Evolutionary conservation across 1,139 yeast genomes (phyloP).

Genomic region (Suhomyces taliae): DNA sequence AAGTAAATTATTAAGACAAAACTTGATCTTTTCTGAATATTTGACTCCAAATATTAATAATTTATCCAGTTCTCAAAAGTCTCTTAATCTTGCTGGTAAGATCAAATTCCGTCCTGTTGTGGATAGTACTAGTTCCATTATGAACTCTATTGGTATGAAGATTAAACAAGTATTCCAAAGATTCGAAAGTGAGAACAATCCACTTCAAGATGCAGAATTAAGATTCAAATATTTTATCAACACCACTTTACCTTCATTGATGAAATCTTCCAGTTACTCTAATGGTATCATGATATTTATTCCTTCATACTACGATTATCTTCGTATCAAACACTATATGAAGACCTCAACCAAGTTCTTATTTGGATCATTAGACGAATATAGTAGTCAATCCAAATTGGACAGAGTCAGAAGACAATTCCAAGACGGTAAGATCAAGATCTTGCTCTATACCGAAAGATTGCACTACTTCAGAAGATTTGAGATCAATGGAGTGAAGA

Average conservation of each 20-base stretch:
- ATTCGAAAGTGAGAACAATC: constrained; percentile 53
- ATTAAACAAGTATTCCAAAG: constrained; percentile 75
- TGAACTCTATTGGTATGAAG: constrained; percentile 54
- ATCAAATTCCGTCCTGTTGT: constrained; percentile 50
- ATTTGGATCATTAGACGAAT: constrained; percentile 78
- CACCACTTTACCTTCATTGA: constrained; percentile 66
- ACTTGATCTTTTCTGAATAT: constrained; percentile 70
- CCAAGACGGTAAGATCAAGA: constrained; percentile 61
- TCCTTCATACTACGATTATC: constrained; percentile 85
- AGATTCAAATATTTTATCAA: constrained; percentile 80
- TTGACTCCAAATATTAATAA: constrained; percentile 80
- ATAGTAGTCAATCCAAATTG: constrained; percentile 67
- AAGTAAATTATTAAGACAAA: constrained; percentile 73
- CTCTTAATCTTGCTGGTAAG: constrained; percentile 67
- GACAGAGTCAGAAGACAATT: constrained; percentile 73
- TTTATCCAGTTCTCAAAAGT: constrained; percentile 54
- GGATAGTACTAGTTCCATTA: constrained; percentile 40
- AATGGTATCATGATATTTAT: constrained; percentile 79
- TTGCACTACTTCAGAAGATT: constrained; percentile 87
- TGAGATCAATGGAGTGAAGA: constrained; percentile 84
- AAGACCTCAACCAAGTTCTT: constrained; percentile 60
- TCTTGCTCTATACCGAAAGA: constrained; percentile 87
- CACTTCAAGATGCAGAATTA: constrained; percentile 70
- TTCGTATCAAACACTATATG: constrained; percentile 73
- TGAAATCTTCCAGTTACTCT: constrained; percentile 56